Base-by-base conservation (phyloP, 1,139 yeast species). In the Kurtzmaniella quercitrusa region DNA sequence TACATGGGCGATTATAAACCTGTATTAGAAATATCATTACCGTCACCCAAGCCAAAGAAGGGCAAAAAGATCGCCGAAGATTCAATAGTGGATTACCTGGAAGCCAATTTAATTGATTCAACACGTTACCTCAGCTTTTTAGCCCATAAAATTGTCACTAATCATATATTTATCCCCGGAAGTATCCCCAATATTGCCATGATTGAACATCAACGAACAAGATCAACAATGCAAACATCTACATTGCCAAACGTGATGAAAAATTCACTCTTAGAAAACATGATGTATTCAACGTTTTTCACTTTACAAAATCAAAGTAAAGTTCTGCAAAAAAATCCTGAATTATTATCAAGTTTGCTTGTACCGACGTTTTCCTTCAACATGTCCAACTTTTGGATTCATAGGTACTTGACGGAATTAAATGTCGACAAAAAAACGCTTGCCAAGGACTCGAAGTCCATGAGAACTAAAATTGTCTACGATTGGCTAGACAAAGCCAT, bases 301-400 rank as follows among this genome's bases (percentile, higher is more conserved):
- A 50, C 23, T 5, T 33, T 19, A 14, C 44, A 42, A 44, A 9
- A 26, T 5, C 30, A 26, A 26, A 9, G n/a, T 26, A 9, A 26
- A 26, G 28, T n/a, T 15, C 3, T 22, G n/a, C 42, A 33, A 38
- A 40, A 26, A 11, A 36, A 3, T 23, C 37, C 32, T 21, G 39
- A 16, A 28, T 34, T 5, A 23, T 41, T 17, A 26, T 15, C 36
- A 45, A 11, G 43, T 36, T 36, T 45, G 17, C 40, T 52, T 19
- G 26, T 49, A 22, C 55, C 56, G 20, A 44, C 50, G 42, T 42
- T 46, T 36, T 33, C 55, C 5, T 47, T 42, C 35, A 48, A 50
- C 18, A 50, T 52, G 56, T 53, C 48, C 30, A 42, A 45, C 26
- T 52, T 46, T 43, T 52, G 56, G 56, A 40, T 51, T 38, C 39